phyloP scores from a whole-genome alignment of 495 filamentous ascomycete genomes.

The Trichoderma parareesei region DNA sequence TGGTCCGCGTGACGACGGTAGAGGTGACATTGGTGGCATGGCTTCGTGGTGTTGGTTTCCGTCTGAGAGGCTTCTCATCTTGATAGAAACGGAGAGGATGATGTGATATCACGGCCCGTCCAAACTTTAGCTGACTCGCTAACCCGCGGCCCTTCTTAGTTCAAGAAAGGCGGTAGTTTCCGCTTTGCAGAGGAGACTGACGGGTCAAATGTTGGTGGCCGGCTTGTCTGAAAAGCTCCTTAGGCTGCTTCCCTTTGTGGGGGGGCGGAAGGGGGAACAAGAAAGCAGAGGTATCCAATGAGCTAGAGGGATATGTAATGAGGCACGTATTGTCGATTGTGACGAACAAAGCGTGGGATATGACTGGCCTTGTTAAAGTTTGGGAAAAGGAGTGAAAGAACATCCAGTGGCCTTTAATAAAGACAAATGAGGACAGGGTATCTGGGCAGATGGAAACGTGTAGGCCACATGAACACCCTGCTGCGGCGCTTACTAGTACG shows the following conservation, averaged over 20 bases:
- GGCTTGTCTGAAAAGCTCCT: neutral
- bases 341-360: neutral
- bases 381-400: neutral
- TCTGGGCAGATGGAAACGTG: neutral
- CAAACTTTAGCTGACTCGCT: neutral
- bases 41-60: neutral
- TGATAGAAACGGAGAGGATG: neutral
- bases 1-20: neutral
- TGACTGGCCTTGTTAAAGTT: slow-evolving; percentile 3
- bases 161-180: neutral
- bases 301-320: neutral
- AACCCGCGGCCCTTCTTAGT: neutral
- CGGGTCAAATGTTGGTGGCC: neutral
- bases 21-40: neutral
- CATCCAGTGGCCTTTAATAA: neutral
- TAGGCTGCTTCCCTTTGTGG: neutral
- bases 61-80: neutral
- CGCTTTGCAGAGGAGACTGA: neutral
- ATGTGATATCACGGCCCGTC: neutral
- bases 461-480: slow-evolving; percentile 5
- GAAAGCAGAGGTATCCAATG: neutral
- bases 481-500: neutral
- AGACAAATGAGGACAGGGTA: neutral
- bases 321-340: neutral
- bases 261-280: neutral